Base-by-base conservation (phyloP, 768 basidiomycete genomes). In the Cystobasidium tubakii region DNA sequence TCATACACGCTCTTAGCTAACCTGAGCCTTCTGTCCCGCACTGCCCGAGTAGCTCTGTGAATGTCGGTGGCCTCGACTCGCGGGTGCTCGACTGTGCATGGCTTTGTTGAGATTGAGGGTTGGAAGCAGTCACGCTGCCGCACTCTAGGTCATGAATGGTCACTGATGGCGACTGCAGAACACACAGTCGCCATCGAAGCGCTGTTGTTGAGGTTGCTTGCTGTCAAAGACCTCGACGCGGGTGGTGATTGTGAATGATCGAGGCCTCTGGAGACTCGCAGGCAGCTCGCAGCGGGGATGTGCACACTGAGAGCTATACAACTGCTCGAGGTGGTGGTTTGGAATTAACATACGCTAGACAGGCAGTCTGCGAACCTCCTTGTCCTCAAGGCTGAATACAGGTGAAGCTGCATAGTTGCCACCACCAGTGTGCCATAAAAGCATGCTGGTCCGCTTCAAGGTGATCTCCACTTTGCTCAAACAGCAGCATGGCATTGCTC, bases 11-110 rank as follows among this genome's bases (percentile, higher is more conserved):
- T 34, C 23, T 27, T 13, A 55, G 33, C 55, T n/a, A 34, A 71
- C 69, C 69, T 71, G 69, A 4, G 69, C 69, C 27, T 71, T 71
- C 55, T 71, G 69, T 13, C 69, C 69, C 15, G 29, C 54, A 44
- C 69, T 71, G 4, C 53, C 69, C 4, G 69, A 71, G 36, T 71
- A 71, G 69, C 69, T 71, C 15, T 71, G 69, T 12, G 33, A 43
- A 13, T 39, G 63, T 7, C 63, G 63, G 43, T 65, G 63, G 15
- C 50, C 44, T 67, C 66, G 44, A 29, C 44, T 34, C 21, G 63
- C 63, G 7, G 46, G 29, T 7, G 9, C 66, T 67, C 66, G 55
- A 19, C 12, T 21, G 46, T 67, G 66, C 66, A 67, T 67, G 34
- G 27, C 43, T 65, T 65, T 39, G 9, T 4, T 62, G 10, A 21